Percentiles rank a stretch among this genome's conserved stretches.
These are phyloP conservation scores for Lepiota venenata DNA, from an alignment of 768 basidiomycete genomes.

Conservation along the genomic window DNA sequence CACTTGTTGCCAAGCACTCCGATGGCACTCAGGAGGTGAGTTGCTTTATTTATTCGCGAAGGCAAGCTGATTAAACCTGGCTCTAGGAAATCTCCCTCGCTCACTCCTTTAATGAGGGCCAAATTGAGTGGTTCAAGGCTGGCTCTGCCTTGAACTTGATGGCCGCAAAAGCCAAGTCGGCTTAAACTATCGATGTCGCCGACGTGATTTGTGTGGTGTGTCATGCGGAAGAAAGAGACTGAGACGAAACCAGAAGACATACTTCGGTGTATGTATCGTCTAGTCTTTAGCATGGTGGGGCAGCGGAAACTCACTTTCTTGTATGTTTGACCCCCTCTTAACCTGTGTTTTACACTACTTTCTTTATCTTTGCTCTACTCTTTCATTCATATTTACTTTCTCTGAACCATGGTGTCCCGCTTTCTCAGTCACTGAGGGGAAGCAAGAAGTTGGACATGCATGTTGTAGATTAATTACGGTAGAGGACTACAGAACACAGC, in stretches of 20 bases:
- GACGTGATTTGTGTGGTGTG: neutral
- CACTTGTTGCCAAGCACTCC: constrained; percentile 74
- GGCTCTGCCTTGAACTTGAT: constrained; percentile 91
- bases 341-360: neutral
- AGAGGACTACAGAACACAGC: neutral
- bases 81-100: constrained; percentile 68
- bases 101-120: constrained; percentile 95
- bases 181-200: neutral
- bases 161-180: constrained; percentile 57
- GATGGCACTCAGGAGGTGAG: constrained; percentile 71
- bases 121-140: constrained; percentile 99
- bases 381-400: neutral
- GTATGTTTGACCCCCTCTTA: neutral
- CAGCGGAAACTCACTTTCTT: neutral
- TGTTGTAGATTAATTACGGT: neutral
- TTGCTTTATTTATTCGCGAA: constrained; percentile 1
- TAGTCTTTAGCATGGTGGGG: neutral
- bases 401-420: neutral
- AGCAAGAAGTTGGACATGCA: neutral
- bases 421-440: neutral
- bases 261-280: no score
- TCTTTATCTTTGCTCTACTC: neutral
- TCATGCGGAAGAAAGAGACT: no score
- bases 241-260: no score
- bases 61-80: constrained; percentile 14